Conservation (phyloP, 768 basidiomycete species). For the Lyophyllum semitale region DNA sequence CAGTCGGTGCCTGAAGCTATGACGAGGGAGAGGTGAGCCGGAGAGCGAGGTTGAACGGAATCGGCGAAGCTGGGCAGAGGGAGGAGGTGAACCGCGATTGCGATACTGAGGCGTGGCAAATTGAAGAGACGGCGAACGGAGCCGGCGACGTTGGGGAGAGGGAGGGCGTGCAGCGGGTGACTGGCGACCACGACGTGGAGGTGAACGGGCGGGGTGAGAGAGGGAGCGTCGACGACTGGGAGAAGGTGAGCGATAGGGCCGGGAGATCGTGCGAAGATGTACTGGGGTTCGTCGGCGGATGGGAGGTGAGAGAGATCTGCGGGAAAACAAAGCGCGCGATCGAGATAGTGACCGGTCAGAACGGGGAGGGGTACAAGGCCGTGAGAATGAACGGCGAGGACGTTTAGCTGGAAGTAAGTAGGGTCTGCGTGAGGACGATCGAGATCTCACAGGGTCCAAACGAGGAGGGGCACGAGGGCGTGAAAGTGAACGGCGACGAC, state of each 20-base stretch:
- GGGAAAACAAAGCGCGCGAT: neutral
- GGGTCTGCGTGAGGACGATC: neutral
- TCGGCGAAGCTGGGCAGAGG: neutral
- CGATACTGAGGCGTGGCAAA: neutral
- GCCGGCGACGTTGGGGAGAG: neutral
- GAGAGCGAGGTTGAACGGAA: neutral
- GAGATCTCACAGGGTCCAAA: neutral
- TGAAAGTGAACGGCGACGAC: constrained; percentile 4
- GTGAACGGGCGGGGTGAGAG: neutral
- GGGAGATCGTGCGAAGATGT: constrained; percentile 12
- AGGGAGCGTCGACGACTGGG: constrained; percentile 3
- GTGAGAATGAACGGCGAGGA: constrained; percentile 2
- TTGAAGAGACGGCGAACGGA: neutral
- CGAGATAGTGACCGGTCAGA: neutral
- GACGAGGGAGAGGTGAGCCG: neutral
- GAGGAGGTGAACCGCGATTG: neutral
- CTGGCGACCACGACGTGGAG: neutral
- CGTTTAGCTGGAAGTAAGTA: constrained; percentile 2
- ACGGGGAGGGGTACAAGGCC: neutral
- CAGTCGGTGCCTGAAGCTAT: neutral
- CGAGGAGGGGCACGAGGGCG: neutral
- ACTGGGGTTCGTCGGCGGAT: constrained; percentile 6
- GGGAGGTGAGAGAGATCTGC: neutral
- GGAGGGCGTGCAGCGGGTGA: neutral
- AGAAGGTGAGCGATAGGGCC: neutral